These are phyloP conservation scores for Globisporangium rhizosaccharum DNA, from an alignment of 352 stramenopile species.

Conservation along the genomic window DNA sequence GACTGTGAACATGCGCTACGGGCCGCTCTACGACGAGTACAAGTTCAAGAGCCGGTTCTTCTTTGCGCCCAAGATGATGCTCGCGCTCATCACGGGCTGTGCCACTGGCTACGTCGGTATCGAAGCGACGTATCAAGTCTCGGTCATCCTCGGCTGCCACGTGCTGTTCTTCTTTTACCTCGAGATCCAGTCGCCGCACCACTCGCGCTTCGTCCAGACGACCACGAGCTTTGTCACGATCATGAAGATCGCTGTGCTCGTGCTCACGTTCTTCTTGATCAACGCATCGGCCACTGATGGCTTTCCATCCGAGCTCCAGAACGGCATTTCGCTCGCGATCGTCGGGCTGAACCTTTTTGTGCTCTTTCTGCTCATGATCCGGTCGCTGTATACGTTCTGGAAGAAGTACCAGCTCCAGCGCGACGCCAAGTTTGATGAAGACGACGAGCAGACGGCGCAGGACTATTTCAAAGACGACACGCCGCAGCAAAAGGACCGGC, in stretches of 20 bases:
- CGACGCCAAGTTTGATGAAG: slow-evolving; percentile 42
- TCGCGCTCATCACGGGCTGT: slow-evolving; percentile 56
- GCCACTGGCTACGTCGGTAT: slow-evolving; percentile 54
- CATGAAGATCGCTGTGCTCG: slow-evolving; percentile 71
- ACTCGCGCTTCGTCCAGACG: slow-evolving; percentile 68
- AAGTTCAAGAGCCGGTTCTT: slow-evolving; percentile 86
- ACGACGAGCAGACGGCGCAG: slow-evolving; percentile 54
- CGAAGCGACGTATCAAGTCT: slow-evolving; percentile 41
- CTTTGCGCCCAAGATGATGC: slow-evolving; percentile 76
- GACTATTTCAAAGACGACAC: slow-evolving; percentile 71
- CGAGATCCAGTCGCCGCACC: slow-evolving; percentile 59
- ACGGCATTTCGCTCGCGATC: slow-evolving; percentile 63
- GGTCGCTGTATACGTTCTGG: slow-evolving; percentile 67
- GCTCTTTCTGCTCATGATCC: slow-evolving; percentile 56
- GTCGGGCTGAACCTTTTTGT: slow-evolving; percentile 66
- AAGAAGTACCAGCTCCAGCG: slow-evolving; percentile 69
- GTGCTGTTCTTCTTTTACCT: slow-evolving; percentile 74
- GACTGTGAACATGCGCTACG: slow-evolving; percentile 74
- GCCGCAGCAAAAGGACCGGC: slow-evolving; percentile 31
- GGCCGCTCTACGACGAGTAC: slow-evolving; percentile 84
- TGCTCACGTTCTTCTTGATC: slow-evolving; percentile 72
- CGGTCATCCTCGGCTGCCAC: slow-evolving; percentile 47
- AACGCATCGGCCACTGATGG: slow-evolving; percentile 44
- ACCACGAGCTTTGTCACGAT: slow-evolving; percentile 69
- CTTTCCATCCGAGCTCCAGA: slow-evolving; percentile 57